Evolutionary conservation across 257 asterid genomes (phyloP), one percentile per base, ranked within the genome.

Genomic region (Scutellaria minor): DNA sequence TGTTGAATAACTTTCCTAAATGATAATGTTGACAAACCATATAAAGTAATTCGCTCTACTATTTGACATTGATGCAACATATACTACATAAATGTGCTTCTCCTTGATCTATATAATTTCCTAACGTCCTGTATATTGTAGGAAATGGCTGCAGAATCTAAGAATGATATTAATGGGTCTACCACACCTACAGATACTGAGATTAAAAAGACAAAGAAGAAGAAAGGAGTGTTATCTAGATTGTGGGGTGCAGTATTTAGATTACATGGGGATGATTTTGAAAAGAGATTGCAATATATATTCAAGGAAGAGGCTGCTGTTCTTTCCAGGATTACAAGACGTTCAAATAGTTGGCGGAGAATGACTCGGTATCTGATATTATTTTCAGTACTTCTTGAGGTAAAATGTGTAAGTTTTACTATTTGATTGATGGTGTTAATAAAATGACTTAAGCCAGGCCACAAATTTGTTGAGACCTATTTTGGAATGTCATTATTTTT

Each of bases 261-360:
- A 80, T 75, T 76, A 31, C 85, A 71, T 50, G 85, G 89, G 63
- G 93, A 90, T 53, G 96, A 94, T 83, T 90, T 89, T 63, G 98
- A 91, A 85, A 91, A 91, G 86, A 83, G 98, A 79, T 78, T 94
- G 90, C 77, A 91, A 81, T 80, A 90, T 72, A 90, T 94, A 77
- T 82, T 95, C 45, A 94, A 90, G 88, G 96, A 94, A 83, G 99
- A 94, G 87, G 89, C 89, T 64, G 73, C 86, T 39, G 87, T 90
- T 75, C 90, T 85, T 74, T 72, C 86, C 44, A 85, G 94, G 81
- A 84, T 89, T 35, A 80, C 77, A 47, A 90, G 60, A 74, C 97
- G 96, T 27, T 77, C 96, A 50, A 89, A 81, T 20, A 83, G 80
- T 71, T 87, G 84, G 82, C 86, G 87, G 75, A 84, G 93, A 75